Evolutionary conservation across 768 basidiomycete species (phyloP).

Genomic region (Panus rudis): DNA sequence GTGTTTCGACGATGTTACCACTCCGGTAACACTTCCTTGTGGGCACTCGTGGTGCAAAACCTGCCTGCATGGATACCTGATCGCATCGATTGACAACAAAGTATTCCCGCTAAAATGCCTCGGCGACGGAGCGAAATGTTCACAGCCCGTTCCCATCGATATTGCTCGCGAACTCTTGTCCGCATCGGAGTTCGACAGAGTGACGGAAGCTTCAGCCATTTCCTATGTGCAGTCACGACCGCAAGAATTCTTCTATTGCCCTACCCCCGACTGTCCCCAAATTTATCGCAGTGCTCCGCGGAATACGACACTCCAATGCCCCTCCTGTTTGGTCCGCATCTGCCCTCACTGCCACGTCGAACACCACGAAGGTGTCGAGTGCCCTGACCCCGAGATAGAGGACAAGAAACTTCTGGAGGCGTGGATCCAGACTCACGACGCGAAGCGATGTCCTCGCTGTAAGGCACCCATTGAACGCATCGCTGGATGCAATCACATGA

Average conservation of each 20-base stretch:
- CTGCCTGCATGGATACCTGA: conserved; percentile 55
- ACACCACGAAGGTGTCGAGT: conserved; percentile 64
- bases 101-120: conserved; percentile 70
- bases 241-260: conserved; percentile 65
- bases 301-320: conserved; percentile 56
- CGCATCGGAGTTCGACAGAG: conserved; percentile 42
- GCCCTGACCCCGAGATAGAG: conserved; percentile 47
- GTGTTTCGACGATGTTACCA: conserved; percentile 51
- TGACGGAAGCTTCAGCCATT: conserved; percentile 56
- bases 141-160: conserved; percentile 45
- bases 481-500: conserved; percentile 80
- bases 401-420: conserved; percentile 48
- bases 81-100: conserved; percentile 47
- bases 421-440: conserved; percentile 58
- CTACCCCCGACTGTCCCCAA: conserved; percentile 71
- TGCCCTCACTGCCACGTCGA: conserved; percentile 56
- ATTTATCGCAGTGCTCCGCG: conserved; percentile 54
- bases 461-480: conserved; percentile 61
- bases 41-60: conserved; percentile 63
- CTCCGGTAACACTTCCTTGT: conserved; percentile 50
- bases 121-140: conserved; percentile 55
- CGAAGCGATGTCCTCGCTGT: conserved; percentile 73
- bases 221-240: conserved; percentile 52
- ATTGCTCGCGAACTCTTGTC: conserved; percentile 45
- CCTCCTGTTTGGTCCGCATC: conserved; percentile 62